These are phyloP conservation scores for Cyclanthera cordifolia DNA, from an alignment of 306 rosid species.

Conservation along the genomic window DNA sequence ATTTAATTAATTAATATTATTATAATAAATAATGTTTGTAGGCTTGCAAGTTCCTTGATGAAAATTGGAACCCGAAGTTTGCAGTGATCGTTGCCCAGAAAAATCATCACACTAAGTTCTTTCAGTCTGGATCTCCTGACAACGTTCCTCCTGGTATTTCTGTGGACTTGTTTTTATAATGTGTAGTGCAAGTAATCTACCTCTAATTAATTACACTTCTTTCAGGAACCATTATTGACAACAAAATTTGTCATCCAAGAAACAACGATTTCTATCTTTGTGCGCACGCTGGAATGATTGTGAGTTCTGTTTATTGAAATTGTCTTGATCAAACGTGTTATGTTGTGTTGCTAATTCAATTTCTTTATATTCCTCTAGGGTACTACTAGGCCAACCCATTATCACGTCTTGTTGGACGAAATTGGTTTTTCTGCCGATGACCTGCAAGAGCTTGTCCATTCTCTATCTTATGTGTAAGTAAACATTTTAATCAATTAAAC, in stretches of 20 bases:
- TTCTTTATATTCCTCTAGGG: constrained; percentile 34
- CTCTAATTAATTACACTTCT: background rate
- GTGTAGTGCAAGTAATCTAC: too few species aligned
- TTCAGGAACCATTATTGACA: constrained; percentile 83
- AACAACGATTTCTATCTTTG: constrained; percentile 83
- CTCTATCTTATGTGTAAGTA: constrained; percentile 87
- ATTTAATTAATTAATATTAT: background rate
- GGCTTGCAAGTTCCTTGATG: constrained; percentile 86
- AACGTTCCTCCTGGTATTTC: constrained; percentile 76
- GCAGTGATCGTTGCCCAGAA: constrained; percentile 79
- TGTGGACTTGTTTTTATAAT: too few species aligned
- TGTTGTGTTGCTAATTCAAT: background rate
- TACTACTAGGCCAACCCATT: constrained; percentile 82
- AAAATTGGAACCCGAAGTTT: constrained; percentile 72
- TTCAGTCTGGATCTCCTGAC: constrained; percentile 57
- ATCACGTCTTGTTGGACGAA: constrained; percentile 70
- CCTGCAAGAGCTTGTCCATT: constrained; percentile 81
- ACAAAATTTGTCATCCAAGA: constrained; percentile 72
- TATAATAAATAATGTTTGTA: background rate
- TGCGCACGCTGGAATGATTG: constrained; percentile 98
- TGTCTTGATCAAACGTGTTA: background rate
- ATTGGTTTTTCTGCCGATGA: constrained; percentile 80
- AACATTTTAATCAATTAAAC: background rate
- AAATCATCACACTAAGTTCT: constrained; percentile 84
- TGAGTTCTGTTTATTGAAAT: constrained; percentile 20